phyloP scores from a whole-genome alignment of 768 basidiomycete species.

The Fomitopsis serialis region DNA sequence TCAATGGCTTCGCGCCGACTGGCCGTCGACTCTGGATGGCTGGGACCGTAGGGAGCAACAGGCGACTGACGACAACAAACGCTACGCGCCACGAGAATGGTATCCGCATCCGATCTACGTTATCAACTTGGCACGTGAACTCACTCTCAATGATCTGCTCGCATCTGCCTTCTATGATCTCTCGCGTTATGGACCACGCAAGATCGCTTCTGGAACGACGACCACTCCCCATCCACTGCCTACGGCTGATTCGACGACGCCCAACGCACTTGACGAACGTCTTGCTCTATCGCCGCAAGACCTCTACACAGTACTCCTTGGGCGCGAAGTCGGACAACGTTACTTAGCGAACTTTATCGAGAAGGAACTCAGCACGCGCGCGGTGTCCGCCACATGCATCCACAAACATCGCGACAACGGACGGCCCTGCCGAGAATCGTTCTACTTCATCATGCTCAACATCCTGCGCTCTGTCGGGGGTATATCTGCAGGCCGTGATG shows the following conservation, averaged over 20 bases:
- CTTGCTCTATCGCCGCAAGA: constrained; percentile 32
- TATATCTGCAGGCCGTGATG: constrained; percentile 66
- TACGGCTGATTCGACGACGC: constrained; percentile 11
- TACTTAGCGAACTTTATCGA: constrained; percentile 59
- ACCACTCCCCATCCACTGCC: constrained; percentile 19
- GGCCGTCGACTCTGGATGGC: constrained; percentile 58
- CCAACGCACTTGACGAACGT: constrained; percentile 6
- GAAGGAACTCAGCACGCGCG: constrained; percentile 44
- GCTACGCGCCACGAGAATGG: constrained; percentile 53
- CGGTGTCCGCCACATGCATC: constrained; percentile 43
- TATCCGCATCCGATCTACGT: constrained; percentile 66
- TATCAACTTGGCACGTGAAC: constrained; percentile 64
- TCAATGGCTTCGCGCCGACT: constrained; percentile 52
- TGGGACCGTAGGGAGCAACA: constrained; percentile 66
- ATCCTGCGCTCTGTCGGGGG: constrained; percentile 66
- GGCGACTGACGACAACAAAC: constrained; percentile 43
- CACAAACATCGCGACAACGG: constrained; percentile 32
- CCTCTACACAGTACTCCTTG: constrained; percentile 42
- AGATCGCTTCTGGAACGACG: constrained; percentile 51
- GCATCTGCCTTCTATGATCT: constrained; percentile 73
- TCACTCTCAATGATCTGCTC: constrained; percentile 52
- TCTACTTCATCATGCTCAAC: constrained; percentile 74
- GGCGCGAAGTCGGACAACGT: constrained; percentile 60
- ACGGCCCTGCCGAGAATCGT: constrained; percentile 56
- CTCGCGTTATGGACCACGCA: constrained; percentile 66